Evolutionary conservation across 176 grass and related monocot species (phyloP).

Genomic region (Dactylis glomerata): DNA sequence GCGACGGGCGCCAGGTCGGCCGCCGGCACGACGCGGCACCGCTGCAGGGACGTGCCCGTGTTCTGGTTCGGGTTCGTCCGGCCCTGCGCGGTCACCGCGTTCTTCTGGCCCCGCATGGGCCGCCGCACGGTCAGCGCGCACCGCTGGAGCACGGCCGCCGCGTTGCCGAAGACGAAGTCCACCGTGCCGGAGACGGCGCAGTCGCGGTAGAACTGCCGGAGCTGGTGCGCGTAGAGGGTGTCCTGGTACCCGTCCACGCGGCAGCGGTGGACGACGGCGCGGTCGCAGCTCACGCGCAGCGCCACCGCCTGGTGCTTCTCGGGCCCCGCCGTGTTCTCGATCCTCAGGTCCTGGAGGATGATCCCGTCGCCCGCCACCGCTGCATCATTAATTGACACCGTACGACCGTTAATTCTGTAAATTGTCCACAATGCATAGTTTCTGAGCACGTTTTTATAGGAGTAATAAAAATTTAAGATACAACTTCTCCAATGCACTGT

Average conservation of each 20-base stretch:
- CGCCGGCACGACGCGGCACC: conserved; percentile 48
- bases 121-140: conserved; percentile 45
- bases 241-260: conserved; percentile 44
- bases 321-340: conserved; percentile 55
- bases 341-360: conserved; percentile 47
- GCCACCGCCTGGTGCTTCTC: conserved; percentile 64
- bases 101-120: conserved; percentile 45
- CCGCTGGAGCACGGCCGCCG: conserved; percentile 41
- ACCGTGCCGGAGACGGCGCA: conserved; percentile 57
- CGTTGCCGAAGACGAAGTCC: conserved; percentile 73
- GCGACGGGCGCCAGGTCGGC: conserved; percentile 39
- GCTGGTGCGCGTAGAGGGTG: conserved; percentile 53
- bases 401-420: no score
- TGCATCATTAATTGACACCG: no score
- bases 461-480: no score
- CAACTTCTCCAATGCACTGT: no score
- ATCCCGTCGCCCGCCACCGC: conserved; percentile 51
- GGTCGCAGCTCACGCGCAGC: conserved; percentile 59
- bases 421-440: no score
- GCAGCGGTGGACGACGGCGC: conserved; percentile 50
- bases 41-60: conserved; percentile 54
- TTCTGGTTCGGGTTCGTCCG: conserved; percentile 67
- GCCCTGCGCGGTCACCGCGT: conserved; percentile 63
- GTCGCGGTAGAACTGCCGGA: conserved; percentile 54
- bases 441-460: no score